These are phyloP conservation scores for Priceomyces fermenticarens DNA, from an alignment of 805 yeast species.

Conservation along the genomic window DNA sequence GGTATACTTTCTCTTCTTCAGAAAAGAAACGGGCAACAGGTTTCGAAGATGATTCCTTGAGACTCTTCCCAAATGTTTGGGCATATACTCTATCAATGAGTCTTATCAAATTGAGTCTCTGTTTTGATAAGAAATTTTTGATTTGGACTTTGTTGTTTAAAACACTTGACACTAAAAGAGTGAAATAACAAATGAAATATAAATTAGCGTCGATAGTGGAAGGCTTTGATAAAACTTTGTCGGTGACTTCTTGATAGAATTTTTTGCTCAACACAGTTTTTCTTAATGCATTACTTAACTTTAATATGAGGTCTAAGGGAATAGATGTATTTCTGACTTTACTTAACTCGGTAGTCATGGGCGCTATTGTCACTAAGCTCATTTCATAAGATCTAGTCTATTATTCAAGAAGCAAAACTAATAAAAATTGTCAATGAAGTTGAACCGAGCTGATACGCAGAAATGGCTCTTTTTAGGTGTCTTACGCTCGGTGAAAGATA, in stretches of 20 bases:
- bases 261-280: conserved; percentile 34
- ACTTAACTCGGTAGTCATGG: conserved; percentile 9
- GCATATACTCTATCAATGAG: conserved; percentile 9
- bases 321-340: conserved; percentile 8
- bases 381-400: conserved; percentile 1
- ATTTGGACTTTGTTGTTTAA: conserved; percentile 37
- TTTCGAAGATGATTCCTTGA: conserved; percentile 14
- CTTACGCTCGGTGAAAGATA: too few relatives aligned
- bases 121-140: conserved; percentile 23
- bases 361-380: conserved; percentile 15
- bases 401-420: too few relatives aligned
- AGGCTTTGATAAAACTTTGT: conserved; percentile 31
- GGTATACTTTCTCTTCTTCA: not conserved
- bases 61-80: conserved; percentile 10
- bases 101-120: conserved; percentile 20
- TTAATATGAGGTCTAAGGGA: conserved; percentile 23
- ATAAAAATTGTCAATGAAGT: too few relatives aligned
- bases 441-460: too few relatives aligned
- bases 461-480: too few relatives aligned
- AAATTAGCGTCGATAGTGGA: conserved; percentile 37
- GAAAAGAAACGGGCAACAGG: conserved; percentile 9
- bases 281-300: conserved; percentile 23
- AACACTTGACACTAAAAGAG: conserved; percentile 33
- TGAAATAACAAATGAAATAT: conserved; percentile 42
- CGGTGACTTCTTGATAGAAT: conserved; percentile 40